phyloP scores from a whole-genome alignment of 768 basidiomycete genomes.

The Amanita exitialis region DNA sequence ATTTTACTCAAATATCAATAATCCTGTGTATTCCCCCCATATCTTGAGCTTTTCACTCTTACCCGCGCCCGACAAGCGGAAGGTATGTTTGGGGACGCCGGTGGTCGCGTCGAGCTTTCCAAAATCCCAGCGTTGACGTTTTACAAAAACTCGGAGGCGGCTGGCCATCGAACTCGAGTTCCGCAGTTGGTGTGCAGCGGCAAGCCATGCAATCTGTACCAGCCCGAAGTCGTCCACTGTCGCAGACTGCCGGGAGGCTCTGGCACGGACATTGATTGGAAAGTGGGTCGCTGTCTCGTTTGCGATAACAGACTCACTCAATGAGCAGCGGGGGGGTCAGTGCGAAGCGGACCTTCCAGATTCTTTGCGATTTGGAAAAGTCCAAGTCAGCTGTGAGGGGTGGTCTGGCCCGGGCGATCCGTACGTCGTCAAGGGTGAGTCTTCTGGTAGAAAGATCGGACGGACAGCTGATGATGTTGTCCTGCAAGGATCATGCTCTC shows the following conservation, averaged over 20 bases:
- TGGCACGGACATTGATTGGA: constrained; percentile 85
- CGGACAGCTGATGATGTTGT: not conserved
- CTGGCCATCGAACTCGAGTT: constrained; percentile 60
- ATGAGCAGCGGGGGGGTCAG: constrained; percentile 21
- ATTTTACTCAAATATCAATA: constrained; percentile 5
- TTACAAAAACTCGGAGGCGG: constrained; percentile 58
- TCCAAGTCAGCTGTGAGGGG: constrained; percentile 86
- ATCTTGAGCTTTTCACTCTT: not conserved
- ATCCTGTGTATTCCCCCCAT: not conserved
- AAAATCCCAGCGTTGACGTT: constrained; percentile 72
- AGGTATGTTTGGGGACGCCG: constrained; percentile 28
- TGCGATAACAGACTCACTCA: no score
- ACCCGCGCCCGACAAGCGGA: constrained; percentile 7
- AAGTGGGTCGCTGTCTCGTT: constrained; percentile 29
- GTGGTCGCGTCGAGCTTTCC: constrained; percentile 57
- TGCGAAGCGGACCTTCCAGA: constrained; percentile 89
- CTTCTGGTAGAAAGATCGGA: not conserved
- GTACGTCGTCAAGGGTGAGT: constrained; percentile 73
- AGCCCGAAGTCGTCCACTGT: constrained; percentile 83
- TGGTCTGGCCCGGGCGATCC: constrained; percentile 78
- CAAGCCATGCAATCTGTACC: constrained; percentile 63
- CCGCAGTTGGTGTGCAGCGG: constrained; percentile 78
- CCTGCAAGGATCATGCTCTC: constrained; percentile 69
- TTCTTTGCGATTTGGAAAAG: constrained; percentile 70
- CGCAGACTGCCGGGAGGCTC: constrained; percentile 60